Conservation (phyloP, 2,329 filamentous ascomycete genomes). For the Penicillium sp. region DNA sequence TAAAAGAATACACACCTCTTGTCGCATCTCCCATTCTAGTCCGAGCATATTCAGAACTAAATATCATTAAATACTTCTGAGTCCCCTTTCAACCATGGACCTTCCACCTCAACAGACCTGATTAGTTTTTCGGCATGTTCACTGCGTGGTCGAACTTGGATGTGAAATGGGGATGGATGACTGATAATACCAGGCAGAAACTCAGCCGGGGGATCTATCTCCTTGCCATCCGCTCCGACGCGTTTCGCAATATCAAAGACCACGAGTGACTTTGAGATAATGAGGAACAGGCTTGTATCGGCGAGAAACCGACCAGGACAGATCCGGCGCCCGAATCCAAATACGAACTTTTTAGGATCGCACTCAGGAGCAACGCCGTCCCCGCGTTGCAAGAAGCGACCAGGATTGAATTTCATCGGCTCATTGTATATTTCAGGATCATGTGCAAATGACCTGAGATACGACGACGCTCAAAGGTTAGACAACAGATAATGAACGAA, state of each 20-base stretch:
- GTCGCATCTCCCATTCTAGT: not conserved
- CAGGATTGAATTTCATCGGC: constrained; percentile 44
- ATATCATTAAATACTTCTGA: not conserved
- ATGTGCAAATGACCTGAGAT: constrained; percentile 18
- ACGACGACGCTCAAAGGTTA: not conserved
- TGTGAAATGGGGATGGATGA: constrained; percentile 40
- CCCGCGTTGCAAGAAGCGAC: constrained; percentile 40
- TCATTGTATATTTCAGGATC: constrained; percentile 39
- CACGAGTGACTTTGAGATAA: constrained; percentile 48
- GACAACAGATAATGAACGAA: not conserved
- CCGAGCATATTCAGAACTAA: not conserved
- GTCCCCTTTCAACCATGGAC: not conserved
- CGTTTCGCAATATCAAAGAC: constrained; percentile 49
- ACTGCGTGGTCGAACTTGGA: constrained; percentile 37
- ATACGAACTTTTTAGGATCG: constrained; percentile 32
- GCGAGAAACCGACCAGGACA: constrained; percentile 46
- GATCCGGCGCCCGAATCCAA: constrained; percentile 44
- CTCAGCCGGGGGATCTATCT: constrained; percentile 33
- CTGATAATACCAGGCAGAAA: constrained; percentile 35
- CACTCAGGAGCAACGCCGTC: constrained; percentile 25
- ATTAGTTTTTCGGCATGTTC: constrained; percentile 36
- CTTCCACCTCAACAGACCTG: constrained; percentile 20
- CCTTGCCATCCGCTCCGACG: constrained; percentile 39
- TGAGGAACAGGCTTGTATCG: constrained; percentile 43
- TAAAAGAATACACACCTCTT: too few species aligned